Conservation (phyloP, 179 eudicot species). For the Dionaea muscipula region DNA sequence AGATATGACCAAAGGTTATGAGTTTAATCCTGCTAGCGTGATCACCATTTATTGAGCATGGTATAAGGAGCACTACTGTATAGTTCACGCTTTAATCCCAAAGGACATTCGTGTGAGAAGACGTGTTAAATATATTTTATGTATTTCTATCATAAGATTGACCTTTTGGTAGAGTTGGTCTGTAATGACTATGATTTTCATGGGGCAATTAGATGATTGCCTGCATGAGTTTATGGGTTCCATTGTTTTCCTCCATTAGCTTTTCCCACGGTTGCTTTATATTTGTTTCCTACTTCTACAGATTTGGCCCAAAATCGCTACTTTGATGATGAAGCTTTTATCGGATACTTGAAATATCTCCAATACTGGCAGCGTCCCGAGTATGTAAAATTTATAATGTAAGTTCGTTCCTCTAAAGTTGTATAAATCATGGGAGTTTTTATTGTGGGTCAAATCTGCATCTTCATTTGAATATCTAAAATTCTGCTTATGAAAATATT, state of each 20-base stretch:
- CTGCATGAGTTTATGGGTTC: no score
- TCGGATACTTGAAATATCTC: conserved; percentile 87
- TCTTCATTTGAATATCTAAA: neutral
- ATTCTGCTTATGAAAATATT: neutral
- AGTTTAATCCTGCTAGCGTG: no score
- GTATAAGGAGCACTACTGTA: no score
- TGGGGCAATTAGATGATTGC: no score
- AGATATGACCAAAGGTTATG: no score
- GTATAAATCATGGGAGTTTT: neutral
- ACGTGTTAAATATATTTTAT: no score
- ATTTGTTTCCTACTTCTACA: conserved; percentile 10
- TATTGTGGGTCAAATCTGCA: neutral
- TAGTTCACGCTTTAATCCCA: no score
- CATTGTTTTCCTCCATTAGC: neutral
- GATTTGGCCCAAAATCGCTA: conserved; percentile 97
- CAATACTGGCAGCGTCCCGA: conserved; percentile 95
- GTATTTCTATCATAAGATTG: no score
- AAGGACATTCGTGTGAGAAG: no score
- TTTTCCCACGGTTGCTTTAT: neutral
- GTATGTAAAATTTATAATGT: conserved; percentile 79
- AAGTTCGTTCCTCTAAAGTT: conserved; percentile 15
- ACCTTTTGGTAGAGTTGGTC: no score
- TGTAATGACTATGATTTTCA: no score
- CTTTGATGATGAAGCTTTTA: conserved; percentile 91
- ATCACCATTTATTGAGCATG: no score